Evolutionary conservation across 352 stramenopile species (phyloP).

Genomic region (Phytophthora niederhauseri): DNA sequence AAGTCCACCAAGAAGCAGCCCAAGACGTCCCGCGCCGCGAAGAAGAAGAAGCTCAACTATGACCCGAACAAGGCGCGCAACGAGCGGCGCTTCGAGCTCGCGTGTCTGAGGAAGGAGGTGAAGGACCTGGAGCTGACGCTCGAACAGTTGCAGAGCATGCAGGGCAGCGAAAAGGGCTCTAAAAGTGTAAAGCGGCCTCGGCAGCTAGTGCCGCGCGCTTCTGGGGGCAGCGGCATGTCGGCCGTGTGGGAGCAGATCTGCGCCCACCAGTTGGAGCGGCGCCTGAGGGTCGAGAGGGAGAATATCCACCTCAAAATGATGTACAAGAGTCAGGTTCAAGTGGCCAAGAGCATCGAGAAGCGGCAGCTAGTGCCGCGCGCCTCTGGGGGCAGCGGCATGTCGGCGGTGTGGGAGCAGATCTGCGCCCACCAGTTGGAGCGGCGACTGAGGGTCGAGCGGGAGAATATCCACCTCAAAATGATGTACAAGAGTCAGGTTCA

Average conservation of each 20-base stretch:
- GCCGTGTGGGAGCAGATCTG: slow-evolving; percentile 42
- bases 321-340: slow-evolving; percentile 38
- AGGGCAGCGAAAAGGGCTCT: slow-evolving; percentile 5
- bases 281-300: slow-evolving; percentile 32
- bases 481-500: slow-evolving; percentile 41
- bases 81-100: slow-evolving; percentile 39
- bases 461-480: slow-evolving; percentile 48
- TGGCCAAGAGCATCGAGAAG: slow-evolving; percentile 35
- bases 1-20: slow-evolving; percentile 1
- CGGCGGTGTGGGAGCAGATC: slow-evolving; percentile 40
- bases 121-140: slow-evolving; percentile 38
- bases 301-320: slow-evolving; percentile 49
- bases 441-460: slow-evolving; percentile 28
- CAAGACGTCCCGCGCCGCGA: neutral
- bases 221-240: slow-evolving; percentile 17
- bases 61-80: slow-evolving; percentile 44
- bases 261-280: slow-evolving; percentile 31
- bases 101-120: slow-evolving; percentile 39
- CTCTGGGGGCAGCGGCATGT: slow-evolving; percentile 17
- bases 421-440: slow-evolving; percentile 34
- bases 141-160: slow-evolving; percentile 31
- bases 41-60: slow-evolving; percentile 42
- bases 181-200: slow-evolving; percentile 13
- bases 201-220: slow-evolving; percentile 7
- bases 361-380: slow-evolving; percentile 7